phyloP scores from a whole-genome alignment of 2,329 filamentous ascomycete genomes.

The Eurotiales sp. region DNA sequence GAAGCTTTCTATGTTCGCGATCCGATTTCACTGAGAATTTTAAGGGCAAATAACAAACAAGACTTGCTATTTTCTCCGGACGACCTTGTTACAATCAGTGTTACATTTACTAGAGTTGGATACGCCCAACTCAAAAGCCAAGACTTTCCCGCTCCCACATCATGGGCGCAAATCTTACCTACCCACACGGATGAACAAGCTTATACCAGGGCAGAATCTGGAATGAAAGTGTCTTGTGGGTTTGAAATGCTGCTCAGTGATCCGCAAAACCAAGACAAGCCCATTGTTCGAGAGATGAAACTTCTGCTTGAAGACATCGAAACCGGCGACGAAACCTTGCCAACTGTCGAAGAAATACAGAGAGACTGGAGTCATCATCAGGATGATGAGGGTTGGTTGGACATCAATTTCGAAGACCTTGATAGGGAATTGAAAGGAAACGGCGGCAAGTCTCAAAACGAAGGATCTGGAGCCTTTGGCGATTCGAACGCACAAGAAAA shows the following conservation, averaged over 20 bases:
- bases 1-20: slow-evolving; percentile 93
- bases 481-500: slow-evolving; percentile 49
- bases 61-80: slow-evolving; percentile 65
- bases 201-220: slow-evolving; percentile 56
- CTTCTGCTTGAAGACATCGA: slow-evolving; percentile 72
- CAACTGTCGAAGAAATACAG: slow-evolving; percentile 67
- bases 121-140: slow-evolving; percentile 90
- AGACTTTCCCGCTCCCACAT: slow-evolving; percentile 64
- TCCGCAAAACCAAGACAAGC: slow-evolving; percentile 64
- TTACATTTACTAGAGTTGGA: slow-evolving; percentile 80
- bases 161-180: slow-evolving; percentile 48
- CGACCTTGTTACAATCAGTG: slow-evolving; percentile 75
- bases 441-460: slow-evolving; percentile 41
- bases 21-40: slow-evolving; percentile 66
- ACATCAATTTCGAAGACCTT: slow-evolving; percentile 87
- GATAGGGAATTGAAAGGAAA: slow-evolving; percentile 70
- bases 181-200: slow-evolving; percentile 42
- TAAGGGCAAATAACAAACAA: slow-evolving; percentile 55
- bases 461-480: slow-evolving; percentile 38
- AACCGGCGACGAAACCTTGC: slow-evolving; percentile 67
- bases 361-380: slow-evolving; percentile 63
- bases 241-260: slow-evolving; percentile 81
- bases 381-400: slow-evolving; percentile 85
- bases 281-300: slow-evolving; percentile 68
- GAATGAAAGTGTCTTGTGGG: slow-evolving; percentile 86